Conservation (phyloP, 306 rosid genomes). For the Vigna unguiculata region DNA sequence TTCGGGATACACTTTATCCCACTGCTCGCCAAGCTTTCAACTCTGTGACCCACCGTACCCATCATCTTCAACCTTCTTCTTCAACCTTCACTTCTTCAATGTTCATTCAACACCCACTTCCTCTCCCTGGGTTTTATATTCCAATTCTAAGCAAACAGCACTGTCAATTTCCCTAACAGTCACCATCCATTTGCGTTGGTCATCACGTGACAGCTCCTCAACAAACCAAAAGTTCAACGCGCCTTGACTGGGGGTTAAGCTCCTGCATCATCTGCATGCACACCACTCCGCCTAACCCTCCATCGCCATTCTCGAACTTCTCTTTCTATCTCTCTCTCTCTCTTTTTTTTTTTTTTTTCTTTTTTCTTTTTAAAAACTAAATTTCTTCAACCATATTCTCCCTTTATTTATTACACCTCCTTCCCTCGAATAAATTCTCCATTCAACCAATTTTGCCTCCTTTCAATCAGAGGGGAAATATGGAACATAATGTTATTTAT, state of each 20-base stretch:
- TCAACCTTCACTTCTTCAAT: not conserved
- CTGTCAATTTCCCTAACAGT: not conserved
- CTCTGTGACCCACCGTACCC: conserved; percentile 55
- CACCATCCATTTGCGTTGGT: not conserved
- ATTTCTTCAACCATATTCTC: not conserved
- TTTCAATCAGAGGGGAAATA: no score
- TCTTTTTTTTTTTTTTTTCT: no score
- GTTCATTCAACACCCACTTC: not conserved
- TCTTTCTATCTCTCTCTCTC: no score
- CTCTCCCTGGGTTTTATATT: not conserved
- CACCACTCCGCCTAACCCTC: conserved; percentile 6
- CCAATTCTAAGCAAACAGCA: not conserved
- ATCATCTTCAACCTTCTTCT: not conserved
- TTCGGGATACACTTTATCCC: conserved; percentile 67
- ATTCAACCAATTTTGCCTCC: not conserved
- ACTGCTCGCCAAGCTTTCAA: conserved; percentile 71
- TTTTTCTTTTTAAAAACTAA: no score
- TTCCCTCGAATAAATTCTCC: not conserved
- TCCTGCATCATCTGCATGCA: not conserved
- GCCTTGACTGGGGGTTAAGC: not conserved
- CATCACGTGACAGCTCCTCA: conserved; percentile 10
- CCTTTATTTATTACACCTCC: not conserved
- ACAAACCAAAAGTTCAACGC: not conserved
- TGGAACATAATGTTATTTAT: no score
- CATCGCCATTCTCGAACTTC: no score